These are phyloP conservation scores for Alternaria conjuncta DNA, from an alignment of 2,329 filamentous ascomycete genomes.

Conservation along the genomic window DNA sequence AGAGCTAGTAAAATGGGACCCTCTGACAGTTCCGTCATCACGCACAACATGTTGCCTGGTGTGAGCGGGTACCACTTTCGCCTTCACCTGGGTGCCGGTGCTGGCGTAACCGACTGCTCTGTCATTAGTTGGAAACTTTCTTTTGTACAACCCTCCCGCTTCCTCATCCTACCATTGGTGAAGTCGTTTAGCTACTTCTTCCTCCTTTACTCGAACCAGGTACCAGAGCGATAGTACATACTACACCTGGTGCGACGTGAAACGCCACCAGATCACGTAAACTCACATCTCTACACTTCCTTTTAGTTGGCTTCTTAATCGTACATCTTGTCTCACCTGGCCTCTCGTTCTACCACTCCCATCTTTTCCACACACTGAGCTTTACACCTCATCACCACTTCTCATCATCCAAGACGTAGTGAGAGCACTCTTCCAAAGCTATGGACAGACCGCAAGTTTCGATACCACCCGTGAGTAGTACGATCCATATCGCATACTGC, in stretches of 20 bases:
- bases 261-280: conserved; percentile 4
- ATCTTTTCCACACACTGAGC: not conserved
- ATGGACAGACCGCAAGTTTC: conserved; percentile 44
- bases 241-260: conserved; percentile 4
- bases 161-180: conserved; percentile 17
- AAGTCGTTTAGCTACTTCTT: conserved; percentile 16
- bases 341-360: not conserved
- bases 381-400: not conserved
- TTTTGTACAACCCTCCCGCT: conserved; percentile 21
- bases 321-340: not conserved
- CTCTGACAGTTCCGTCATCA: conserved; percentile 35
- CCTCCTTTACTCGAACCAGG: conserved; percentile 3
- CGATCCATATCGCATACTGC: not conserved
- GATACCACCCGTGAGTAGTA: conserved; percentile 40
- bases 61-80: conserved; percentile 18
- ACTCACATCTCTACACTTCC: conserved; percentile 3
- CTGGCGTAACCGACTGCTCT: conserved; percentile 18
- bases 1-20: conserved; percentile 42
- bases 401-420: not conserved
- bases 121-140: conserved; percentile 24
- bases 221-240: conserved; percentile 1
- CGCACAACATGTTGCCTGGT: conserved; percentile 22
- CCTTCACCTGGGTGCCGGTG: conserved; percentile 16
- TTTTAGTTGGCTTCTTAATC: not conserved
- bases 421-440: not conserved